These are phyloP conservation scores for Pythium brachiatum DNA, from an alignment of 352 stramenopile genomes.

Conservation along the genomic window DNA sequence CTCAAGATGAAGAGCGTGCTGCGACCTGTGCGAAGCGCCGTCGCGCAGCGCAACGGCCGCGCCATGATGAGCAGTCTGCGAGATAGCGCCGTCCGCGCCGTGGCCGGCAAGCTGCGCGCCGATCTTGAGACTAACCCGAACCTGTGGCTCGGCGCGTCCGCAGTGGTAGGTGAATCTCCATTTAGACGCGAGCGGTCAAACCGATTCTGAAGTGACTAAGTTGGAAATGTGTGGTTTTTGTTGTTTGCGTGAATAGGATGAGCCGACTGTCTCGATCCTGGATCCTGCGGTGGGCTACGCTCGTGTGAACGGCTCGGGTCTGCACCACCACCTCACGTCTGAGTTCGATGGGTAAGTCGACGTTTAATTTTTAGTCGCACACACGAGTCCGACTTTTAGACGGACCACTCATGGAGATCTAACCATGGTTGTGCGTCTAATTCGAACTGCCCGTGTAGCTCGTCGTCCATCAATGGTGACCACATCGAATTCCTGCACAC, in stretches of 20 bases:
- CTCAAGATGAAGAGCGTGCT: conserved; percentile 34
- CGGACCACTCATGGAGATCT: too few species aligned
- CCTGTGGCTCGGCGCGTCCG: conserved; percentile 74
- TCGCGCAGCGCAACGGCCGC: conserved; percentile 19
- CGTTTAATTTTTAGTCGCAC: conserved; percentile 9
- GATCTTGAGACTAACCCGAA: conserved; percentile 81
- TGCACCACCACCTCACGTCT: conserved; percentile 35
- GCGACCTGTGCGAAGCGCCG: conserved; percentile 21
- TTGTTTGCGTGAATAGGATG: conserved; percentile 42
- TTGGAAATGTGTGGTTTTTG: neutral
- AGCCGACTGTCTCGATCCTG: conserved; percentile 82
- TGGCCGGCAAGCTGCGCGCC: conserved; percentile 53
- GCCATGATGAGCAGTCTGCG: conserved; percentile 50
- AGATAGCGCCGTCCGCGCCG: conserved; percentile 57
- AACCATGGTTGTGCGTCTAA: conserved; percentile 12
- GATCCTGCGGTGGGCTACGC: conserved; percentile 67
- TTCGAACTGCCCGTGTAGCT: conserved; percentile 4
- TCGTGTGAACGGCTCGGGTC: conserved; percentile 25
- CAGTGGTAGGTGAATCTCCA: conserved; percentile 51
- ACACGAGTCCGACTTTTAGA: neutral
- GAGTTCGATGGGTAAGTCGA: conserved; percentile 41
- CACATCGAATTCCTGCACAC: conserved; percentile 52
- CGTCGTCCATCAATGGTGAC: conserved; percentile 25
- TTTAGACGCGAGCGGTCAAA: conserved; percentile 1
- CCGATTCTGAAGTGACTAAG: neutral